Evolutionary conservation across 116 monocot genomes (phyloP), one percentile per base, ranked within the genome.

Genomic region (Cymodocea nodosa): DNA sequence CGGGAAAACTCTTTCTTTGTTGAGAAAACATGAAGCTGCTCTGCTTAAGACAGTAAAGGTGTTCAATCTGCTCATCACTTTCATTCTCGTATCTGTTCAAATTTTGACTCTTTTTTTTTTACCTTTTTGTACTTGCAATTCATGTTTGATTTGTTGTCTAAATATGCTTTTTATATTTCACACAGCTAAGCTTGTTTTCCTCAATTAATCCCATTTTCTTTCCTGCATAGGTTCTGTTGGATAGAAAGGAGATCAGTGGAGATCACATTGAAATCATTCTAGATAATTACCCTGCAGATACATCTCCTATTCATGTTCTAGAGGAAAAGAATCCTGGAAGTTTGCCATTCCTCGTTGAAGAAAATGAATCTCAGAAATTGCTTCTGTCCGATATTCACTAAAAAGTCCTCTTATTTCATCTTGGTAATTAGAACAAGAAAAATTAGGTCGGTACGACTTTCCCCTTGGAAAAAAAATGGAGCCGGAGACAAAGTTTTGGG

Each of bases 31-130:
- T 71, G 30, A 63, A 49, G 84, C 92, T 66, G 92, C 92, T 48
- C 80, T 92, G 74, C 23, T 82, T 22, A 92, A 92, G 72, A 71
- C 92, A 36, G 72, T 84, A 2, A 92, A 92, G 92, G 92, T 92
- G 20, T 10, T 25, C 24, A 57, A 23, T 56, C 12, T 57, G 10
- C 4, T 22, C 22, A 23, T 57, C 57, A 20, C 20, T 18, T 56
- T 23, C n/a, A 56, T 18, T 56, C 56, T 20, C 37, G 6, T 44
- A 6, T 8, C 4, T 37, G 44, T 44, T 4, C 52, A 0, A 15
- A 6, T 15, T 17, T 4, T 53, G 14, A 4, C 15, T 15, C 52
- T 53, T 53, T 53, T 53, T 52, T 37, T 0, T 8, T 3, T 0
- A 44, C 51, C 10, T 51, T 51, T 53, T 18, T 53, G 1, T 53